Conservation (phyloP, 805 yeast species). For the Hemisphaericaspora nanyangensis region DNA sequence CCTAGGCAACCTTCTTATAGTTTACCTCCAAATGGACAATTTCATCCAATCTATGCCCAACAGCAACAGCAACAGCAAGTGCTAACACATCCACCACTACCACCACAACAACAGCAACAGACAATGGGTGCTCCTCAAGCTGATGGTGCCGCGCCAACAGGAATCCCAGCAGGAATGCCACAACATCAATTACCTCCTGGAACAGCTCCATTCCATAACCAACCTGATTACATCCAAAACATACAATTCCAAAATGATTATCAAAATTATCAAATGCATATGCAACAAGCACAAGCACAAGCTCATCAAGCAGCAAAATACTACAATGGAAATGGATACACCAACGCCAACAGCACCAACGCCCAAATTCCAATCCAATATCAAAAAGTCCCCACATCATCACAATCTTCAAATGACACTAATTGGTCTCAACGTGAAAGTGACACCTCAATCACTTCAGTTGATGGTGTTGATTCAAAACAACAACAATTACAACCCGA, state of each 20-base stretch:
- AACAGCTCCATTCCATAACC: conserved; percentile 6
- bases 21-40: conserved; percentile 5
- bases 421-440: conserved; percentile 41
- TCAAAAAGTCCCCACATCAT: conserved; percentile 13
- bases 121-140: conserved; percentile 4
- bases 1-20: conserved; percentile 8
- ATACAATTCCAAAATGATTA: conserved; percentile 17
- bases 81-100: neutral
- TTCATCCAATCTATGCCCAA: conserved; percentile 5
- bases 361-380: conserved; percentile 6
- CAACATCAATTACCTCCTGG: conserved; percentile 1
- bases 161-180: too few species aligned
- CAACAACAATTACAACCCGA: conserved; percentile 47
- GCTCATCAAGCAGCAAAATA: conserved; percentile 6
- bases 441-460: conserved; percentile 36
- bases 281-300: conserved; percentile 5
- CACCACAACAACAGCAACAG: neutral
- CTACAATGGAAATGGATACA: conserved; percentile 12
- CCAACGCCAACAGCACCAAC: conserved; percentile 14
- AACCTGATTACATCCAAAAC: conserved; percentile 4
- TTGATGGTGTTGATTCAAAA: conserved; percentile 15
- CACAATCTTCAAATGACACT: conserved; percentile 42
- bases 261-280: conserved; percentile 17
- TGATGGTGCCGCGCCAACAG: conserved; percentile 7
- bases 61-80: conserved; percentile 6